Evolutionary conservation across 495 filamentous ascomycete species (phyloP).

Genomic region (Darksidea phi): DNA sequence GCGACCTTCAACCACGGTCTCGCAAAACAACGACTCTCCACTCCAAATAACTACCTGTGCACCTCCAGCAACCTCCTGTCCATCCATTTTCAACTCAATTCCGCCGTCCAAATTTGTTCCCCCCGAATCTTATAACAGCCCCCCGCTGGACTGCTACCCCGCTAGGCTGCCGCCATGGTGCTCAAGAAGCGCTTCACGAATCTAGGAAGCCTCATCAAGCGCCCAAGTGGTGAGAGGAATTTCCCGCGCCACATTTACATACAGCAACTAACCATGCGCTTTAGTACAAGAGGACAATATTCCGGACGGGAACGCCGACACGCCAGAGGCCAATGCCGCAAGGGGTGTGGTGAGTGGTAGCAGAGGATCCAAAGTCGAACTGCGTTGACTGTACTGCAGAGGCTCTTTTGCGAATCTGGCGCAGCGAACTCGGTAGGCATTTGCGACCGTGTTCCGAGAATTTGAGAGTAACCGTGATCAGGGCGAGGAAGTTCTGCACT

Average conservation of each 20-base stretch:
- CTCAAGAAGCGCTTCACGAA: constrained; percentile 33
- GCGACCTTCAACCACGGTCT: neutral
- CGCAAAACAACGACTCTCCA: neutral
- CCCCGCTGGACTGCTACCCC: neutral
- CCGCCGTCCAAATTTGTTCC: too few species aligned
- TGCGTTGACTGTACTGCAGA: constrained; percentile 41
- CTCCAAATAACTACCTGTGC: neutral
- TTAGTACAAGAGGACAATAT: constrained; percentile 14
- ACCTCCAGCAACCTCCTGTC: neutral
- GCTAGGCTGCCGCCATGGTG: constrained; percentile 28
- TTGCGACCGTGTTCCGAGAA: neutral
- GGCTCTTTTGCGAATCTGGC: constrained; percentile 76
- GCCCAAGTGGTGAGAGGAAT: constrained; percentile 7
- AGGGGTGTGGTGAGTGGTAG: constrained; percentile 54
- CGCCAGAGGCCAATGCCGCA: constrained; percentile 58
- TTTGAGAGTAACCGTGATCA: constrained; percentile 38
- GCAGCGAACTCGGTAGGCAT: constrained; percentile 60
- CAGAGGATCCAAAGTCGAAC: constrained; percentile 38
- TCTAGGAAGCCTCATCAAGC: constrained; percentile 29
- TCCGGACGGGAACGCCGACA: constrained; percentile 27
- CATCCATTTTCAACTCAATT: too few species aligned
- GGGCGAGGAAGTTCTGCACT: constrained; percentile 85
- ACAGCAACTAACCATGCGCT: constrained; percentile 1
- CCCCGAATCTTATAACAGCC: neutral
- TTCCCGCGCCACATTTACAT: neutral